phyloP scores from a whole-genome alignment of 768 basidiomycete species.

The Leccinum imitatum region DNA sequence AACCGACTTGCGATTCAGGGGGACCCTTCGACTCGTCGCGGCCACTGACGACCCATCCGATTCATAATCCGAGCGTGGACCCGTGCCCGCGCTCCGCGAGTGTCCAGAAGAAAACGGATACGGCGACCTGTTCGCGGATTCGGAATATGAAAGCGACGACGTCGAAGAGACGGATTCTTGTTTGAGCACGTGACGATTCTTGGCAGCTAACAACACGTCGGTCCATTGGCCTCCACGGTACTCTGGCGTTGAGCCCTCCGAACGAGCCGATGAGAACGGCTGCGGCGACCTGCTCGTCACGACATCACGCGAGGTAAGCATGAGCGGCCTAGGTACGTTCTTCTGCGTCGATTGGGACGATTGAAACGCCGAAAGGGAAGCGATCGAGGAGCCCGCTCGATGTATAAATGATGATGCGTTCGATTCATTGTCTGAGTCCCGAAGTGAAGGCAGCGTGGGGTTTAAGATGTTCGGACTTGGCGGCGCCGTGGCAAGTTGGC shows the following conservation, averaged over 20 bases:
- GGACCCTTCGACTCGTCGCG: constrained; percentile 52
- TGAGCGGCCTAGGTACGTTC: constrained; percentile 62
- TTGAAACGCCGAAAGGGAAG: constrained; percentile 44
- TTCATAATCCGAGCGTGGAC: constrained; percentile 50
- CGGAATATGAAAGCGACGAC: constrained; percentile 63
- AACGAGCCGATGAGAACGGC: constrained; percentile 32
- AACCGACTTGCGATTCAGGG: constrained; percentile 62
- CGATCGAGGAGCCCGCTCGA: constrained; percentile 40
- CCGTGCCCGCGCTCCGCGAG: constrained; percentile 21
- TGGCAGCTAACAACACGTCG: constrained; percentile 41
- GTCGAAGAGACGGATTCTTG: constrained; percentile 62
- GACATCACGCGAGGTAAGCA: constrained; percentile 54
- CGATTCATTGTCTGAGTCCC: constrained; percentile 23
- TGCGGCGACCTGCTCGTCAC: constrained; percentile 32
- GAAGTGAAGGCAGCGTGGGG: constrained; percentile 6
- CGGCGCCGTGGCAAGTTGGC: constrained; percentile 30
- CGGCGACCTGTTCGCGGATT: constrained; percentile 37
- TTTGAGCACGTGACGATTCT: constrained; percentile 38
- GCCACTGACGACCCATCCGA: constrained; percentile 43
- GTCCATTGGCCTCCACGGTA: constrained; percentile 44
- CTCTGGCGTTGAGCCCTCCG: constrained; percentile 37
- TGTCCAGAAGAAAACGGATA: constrained; percentile 20
- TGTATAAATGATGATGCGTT: constrained; percentile 32
- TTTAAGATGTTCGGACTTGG: constrained; percentile 29
- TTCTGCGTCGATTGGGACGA: constrained; percentile 39